Evolutionary conservation across 2,329 filamentous ascomycete genomes (phyloP), one percentile per base, ranked within the genome.

Genomic region (Calcarisporium arbuscula): DNA sequence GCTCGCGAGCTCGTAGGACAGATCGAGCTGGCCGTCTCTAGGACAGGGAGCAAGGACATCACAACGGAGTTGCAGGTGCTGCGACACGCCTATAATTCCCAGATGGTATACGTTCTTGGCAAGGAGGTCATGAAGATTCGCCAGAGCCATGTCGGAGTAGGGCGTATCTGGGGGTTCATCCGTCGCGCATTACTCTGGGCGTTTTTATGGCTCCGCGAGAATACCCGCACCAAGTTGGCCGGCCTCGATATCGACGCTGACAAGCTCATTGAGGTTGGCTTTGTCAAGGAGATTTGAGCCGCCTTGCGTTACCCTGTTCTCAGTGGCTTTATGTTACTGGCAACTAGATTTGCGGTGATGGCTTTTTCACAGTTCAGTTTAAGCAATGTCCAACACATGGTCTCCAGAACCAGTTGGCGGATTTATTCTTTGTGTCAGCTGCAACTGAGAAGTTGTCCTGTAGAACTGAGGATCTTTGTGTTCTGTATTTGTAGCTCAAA

Each of bases 191-290:
- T 76, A 6, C 52, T 85, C 9, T 61, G 61, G 31, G 56, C 66
- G 0, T 84, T 82, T 42, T 53, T 84, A 39, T 83, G 77, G 64
- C 67, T 82, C 32, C 58, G 79, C 19, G 79, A 84, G 25, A 83
- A 82, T 44, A 77, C 74, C 10, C 60, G 79, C 33, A 70, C 73
- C 2, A 84, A 83, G 62, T 72, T 83, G 56, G 74, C 77, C 11
- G 77, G 78, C 45, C 54, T 83, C 38, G 46, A 54, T 26, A 52
- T 54, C 23, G 50, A 54, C 32, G 50, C 72, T 39, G 77, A 82
- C 39, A 67, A 70, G 31, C 52, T 83, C 30, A 71, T 84, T 14
- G 80, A 83, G 57, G 77, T 84, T 14, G 80, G 80, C 0, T 84
- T 82, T 50, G 68, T 82, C 2, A 82, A 81, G 56, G 75, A 82